Evolutionary conservation across 495 filamentous ascomycete species (phyloP), one percentile per base, ranked within the genome.

Genomic region (Xylaria intraflava): DNA sequence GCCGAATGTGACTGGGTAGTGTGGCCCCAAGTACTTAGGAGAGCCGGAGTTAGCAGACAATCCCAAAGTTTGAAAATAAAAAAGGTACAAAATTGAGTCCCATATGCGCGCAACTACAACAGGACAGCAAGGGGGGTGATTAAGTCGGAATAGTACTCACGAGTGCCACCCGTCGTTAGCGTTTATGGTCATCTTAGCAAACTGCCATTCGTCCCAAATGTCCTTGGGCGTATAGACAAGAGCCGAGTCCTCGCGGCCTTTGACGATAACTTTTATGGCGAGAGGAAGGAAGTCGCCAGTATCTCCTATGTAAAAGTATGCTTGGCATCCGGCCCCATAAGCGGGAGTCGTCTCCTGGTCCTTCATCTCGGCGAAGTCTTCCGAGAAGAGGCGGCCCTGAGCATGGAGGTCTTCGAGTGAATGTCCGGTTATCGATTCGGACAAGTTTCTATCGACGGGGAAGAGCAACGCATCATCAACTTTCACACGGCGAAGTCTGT

Each of bases 101-200:
- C n/a, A n/a, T n/a, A n/a, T n/a, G n/a, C n/a, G n/a, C n/a, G n/a
- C n/a, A n/a, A n/a, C n/a, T n/a, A n/a, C n/a, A n/a, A n/a, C n/a
- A n/a, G n/a, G n/a, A n/a, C n/a, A n/a, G n/a, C n/a, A n/a, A n/a
- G n/a, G n/a, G n/a, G n/a, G n/a, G n/a, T 10, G 0, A 1, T 10
- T 14, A 24, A 24, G 19, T 7, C 35, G 9, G 22, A 17, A 49
- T 27, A 23, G 6, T 12, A 50, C 47, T 50, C 41, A 50, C 47
- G 59, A 62, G 60, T 58, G 56, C 46, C 51, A 69, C 19, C 68
- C 56, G 47, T 72, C 70, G 51, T 72, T 71, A 14, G 60, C 54
- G 53, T 70, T 71, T 36, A 68, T 68, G 49, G 69, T 70, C 43
- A 70, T 66, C 53, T 72, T 72, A 9, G 67, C 70, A 12, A 72